Percentiles rank a stretch among this genome's conserved stretches.
Evolutionary conservation across 1,284 basidiomycete species (phyloP).

Genomic region (Austroboletus niveus): DNA sequence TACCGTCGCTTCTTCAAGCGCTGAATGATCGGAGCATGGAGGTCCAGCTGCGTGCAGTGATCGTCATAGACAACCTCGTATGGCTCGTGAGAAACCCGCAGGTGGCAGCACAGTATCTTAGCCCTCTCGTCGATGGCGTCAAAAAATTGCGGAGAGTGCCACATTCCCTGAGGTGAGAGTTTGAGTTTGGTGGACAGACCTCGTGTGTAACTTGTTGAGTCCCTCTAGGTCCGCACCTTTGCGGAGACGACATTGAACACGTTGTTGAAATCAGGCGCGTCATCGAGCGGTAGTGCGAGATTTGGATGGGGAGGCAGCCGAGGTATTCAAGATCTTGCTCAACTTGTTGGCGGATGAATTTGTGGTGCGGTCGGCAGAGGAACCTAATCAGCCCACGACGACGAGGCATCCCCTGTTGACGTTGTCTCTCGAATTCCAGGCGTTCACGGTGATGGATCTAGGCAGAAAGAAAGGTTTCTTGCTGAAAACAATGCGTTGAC

Average conservation of each 20-base stretch:
- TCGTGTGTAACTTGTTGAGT: conserved; percentile 12
- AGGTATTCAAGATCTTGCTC: conserved; percentile 55
- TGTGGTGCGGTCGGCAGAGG: conserved; percentile 38
- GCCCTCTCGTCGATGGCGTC: conserved; percentile 87
- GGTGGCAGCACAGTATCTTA: conserved; percentile 88
- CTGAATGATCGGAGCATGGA: conserved; percentile 97
- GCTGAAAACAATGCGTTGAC: conserved; percentile 82
- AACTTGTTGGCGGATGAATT: conserved; percentile 58
- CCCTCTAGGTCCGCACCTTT: conserved; percentile 80
- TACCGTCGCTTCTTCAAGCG: conserved; percentile 89
- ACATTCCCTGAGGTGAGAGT: conserved; percentile 87
- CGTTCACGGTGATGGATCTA: conserved; percentile 76
- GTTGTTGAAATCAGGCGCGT: conserved; percentile 79
- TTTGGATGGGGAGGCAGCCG: conserved; percentile 57
- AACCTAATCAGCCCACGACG: conserved; percentile 45
- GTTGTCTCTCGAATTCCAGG: conserved; percentile 65
- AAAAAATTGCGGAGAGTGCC: conserved; percentile 87
- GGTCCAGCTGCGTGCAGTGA: conserved; percentile 83
- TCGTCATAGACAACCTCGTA: conserved; percentile 96
- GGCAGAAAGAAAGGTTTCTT: conserved; percentile 64
- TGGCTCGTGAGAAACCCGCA: conserved; percentile 94
- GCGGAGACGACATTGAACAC: conserved; percentile 79
- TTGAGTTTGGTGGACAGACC: conserved; percentile 11
- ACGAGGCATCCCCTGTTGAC: conserved; percentile 51
- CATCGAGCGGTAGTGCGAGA: conserved; percentile 67